These are phyloP conservation scores for Flaveria brownii DNA, from an alignment of 129 eudicot species.

Conservation along the genomic window DNA sequence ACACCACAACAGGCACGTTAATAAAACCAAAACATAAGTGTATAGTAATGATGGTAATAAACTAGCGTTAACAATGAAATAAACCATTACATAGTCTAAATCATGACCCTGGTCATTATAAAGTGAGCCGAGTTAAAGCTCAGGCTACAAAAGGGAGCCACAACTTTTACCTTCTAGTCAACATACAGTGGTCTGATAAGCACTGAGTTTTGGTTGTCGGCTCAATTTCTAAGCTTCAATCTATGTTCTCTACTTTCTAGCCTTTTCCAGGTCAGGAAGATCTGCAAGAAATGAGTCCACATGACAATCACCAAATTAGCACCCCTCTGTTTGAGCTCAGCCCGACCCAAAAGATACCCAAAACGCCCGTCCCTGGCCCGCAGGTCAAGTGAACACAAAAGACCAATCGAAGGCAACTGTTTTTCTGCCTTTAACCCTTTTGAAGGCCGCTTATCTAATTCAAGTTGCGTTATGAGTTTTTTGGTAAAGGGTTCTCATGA, in stretches of 20 bases:
- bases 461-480: background rate
- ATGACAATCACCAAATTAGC: slow-evolving; percentile 1
- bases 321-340: background rate
- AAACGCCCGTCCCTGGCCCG: background rate
- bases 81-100: background rate
- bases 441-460: too few relatives aligned
- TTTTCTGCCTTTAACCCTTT: too few relatives aligned
- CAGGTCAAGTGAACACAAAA: background rate
- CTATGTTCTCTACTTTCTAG: slow-evolving; percentile 40
- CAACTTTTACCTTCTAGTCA: slow-evolving; percentile 1
- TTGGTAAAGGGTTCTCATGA: too few relatives aligned
- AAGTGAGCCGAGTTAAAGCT: slow-evolving; percentile 13
- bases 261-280: slow-evolving; percentile 89
- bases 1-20: background rate
- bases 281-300: slow-evolving; percentile 43
- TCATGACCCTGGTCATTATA: slow-evolving; percentile 10
- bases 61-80: background rate
- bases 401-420: background rate
- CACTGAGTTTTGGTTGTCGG: background rate
- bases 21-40: background rate
- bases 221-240: background rate
- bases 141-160: slow-evolving; percentile 16
- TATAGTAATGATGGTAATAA: background rate
- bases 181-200: slow-evolving; percentile 18
- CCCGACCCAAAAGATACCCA: background rate